A percentile compares a stretch with the other conserved stretches of the same genome.
Evolutionary conservation across 2,329 filamentous ascomycete species (phyloP).

Genomic region (Ophiocordyceps robertsii): DNA sequence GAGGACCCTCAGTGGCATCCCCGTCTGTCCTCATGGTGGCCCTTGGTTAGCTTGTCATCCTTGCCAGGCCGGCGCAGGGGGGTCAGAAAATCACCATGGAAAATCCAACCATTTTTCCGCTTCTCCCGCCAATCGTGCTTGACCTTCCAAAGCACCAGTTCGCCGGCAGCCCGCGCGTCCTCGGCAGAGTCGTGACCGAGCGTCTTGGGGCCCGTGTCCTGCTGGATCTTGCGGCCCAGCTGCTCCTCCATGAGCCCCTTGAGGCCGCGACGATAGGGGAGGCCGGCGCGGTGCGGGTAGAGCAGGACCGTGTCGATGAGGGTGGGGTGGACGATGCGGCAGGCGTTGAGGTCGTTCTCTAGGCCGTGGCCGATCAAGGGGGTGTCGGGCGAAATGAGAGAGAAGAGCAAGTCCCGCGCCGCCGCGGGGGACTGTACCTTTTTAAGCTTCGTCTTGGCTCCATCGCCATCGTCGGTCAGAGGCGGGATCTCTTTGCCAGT

Average conservation of each 20-base stretch:
- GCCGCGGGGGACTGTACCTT: constrained; percentile 63
- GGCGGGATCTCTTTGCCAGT: constrained; percentile 12
- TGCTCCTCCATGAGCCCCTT: constrained; percentile 57
- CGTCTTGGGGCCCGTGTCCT: constrained; percentile 35
- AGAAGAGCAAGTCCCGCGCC: constrained; percentile 68
- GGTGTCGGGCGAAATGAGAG: constrained; percentile 59
- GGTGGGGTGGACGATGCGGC: constrained; percentile 71
- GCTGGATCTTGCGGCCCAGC: constrained; percentile 68
- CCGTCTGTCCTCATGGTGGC: background rate
- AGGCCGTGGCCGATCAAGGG: constrained; percentile 86
- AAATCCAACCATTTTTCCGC: constrained; percentile 52
- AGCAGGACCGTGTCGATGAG: constrained; percentile 78
- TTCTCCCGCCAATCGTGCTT: constrained; percentile 56
- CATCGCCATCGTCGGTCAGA: constrained; percentile 14
- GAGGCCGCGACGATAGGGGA: constrained; percentile 69
- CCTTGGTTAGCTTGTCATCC: constrained; percentile 19
- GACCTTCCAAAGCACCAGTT: constrained; percentile 64
- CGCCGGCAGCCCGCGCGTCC: constrained; percentile 79
- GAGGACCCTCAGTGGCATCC: too few relatives aligned
- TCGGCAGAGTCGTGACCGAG: constrained; percentile 83
- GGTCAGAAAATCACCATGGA: constrained; percentile 36
- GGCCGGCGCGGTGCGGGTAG: constrained; percentile 62
- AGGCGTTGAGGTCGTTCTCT: constrained; percentile 85
- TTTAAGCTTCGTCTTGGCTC: constrained; percentile 35
- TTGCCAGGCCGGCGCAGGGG: constrained; percentile 16